Conservation (phyloP, 495 filamentous ascomycete genomes). For the Penicillium riverlandense region DNA sequence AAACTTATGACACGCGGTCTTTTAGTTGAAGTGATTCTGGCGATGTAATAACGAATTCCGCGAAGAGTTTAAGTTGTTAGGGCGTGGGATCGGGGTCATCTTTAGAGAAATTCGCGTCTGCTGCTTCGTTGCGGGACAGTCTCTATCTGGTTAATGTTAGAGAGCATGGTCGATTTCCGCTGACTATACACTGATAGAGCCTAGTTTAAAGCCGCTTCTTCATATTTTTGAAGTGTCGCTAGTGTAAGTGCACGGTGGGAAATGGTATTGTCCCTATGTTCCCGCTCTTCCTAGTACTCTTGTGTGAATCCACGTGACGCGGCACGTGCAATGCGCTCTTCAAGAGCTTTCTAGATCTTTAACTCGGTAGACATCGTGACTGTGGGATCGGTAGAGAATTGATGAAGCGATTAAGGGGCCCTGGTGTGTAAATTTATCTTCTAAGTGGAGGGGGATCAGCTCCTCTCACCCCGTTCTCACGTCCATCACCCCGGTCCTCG, state of each 20-base stretch:
- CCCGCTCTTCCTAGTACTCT: slow-evolving; percentile 9
- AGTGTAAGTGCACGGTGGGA: slow-evolving; percentile 8
- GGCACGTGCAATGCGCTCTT: slow-evolving; percentile 9
- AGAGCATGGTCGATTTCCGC: not conserved
- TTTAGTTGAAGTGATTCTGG: too few species aligned
- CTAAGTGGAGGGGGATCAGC: not conserved
- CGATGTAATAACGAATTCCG: too few species aligned
- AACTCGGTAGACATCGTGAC: not conserved
- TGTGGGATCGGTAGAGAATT: not conserved
- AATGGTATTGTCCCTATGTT: slow-evolving; percentile 10
- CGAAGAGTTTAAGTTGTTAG: slow-evolving; percentile 2
- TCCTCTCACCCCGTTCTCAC: slow-evolving; percentile 5
- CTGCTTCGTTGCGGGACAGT: slow-evolving; percentile 3
- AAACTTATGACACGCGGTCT: not conserved
- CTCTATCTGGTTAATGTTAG: slow-evolving; percentile 1
- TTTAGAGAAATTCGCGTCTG: slow-evolving; percentile 1
- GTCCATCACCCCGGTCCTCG: slow-evolving; percentile 1
- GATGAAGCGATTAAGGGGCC: too few species aligned
- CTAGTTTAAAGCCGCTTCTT: slow-evolving; percentile 6
- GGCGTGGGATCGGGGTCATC: slow-evolving; percentile 5
- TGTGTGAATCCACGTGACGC: slow-evolving; percentile 14
- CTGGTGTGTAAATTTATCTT: too few species aligned
- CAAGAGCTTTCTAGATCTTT: slow-evolving; percentile 1
- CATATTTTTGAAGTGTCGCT: slow-evolving; percentile 13
- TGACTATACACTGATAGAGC: slow-evolving; percentile 3